Evolutionary conservation across 2,329 filamentous ascomycete species (phyloP).

Genomic region (Hymenoscyphus albidus): DNA sequence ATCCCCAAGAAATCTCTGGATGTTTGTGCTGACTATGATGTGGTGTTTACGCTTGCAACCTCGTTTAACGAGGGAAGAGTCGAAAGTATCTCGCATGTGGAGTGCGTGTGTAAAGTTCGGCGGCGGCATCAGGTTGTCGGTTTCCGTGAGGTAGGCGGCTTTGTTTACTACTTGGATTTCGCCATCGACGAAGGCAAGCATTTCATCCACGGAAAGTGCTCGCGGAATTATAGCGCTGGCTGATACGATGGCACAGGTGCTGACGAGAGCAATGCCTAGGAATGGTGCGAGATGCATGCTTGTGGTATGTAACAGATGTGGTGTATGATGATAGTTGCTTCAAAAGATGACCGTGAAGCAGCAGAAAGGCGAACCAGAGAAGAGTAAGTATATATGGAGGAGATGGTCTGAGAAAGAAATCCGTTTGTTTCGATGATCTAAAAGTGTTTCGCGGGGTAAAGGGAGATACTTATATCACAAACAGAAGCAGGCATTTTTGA

Average conservation of each 20-base stretch:
- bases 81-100: background rate
- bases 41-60: slow-evolving; percentile 9
- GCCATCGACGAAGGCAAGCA: slow-evolving; percentile 29
- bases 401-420: too few relatives aligned
- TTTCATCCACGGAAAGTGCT: slow-evolving; percentile 26
- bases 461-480: too few relatives aligned
- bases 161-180: slow-evolving; percentile 30
- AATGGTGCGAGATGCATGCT: slow-evolving; percentile 5
- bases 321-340: background rate
- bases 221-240: background rate
- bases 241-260: slow-evolving; percentile 4
- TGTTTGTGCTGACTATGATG: slow-evolving; percentile 26
- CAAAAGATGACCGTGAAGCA: too few relatives aligned
- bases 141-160: slow-evolving; percentile 22
- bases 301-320: slow-evolving; percentile 7
- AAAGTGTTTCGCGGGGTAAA: too few relatives aligned
- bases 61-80: slow-evolving; percentile 3
- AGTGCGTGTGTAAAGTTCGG: slow-evolving; percentile 7
- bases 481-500: too few relatives aligned
- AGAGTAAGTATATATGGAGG: too few relatives aligned
- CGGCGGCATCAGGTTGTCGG: slow-evolving; percentile 4
- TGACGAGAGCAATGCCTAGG: slow-evolving; percentile 7
- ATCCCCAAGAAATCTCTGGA: slow-evolving; percentile 37
- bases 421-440: too few relatives aligned
- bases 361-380: too few relatives aligned